Evolutionary conservation across 2,329 filamentous ascomycete genomes (phyloP).

Genomic region (Rugonectria rugulosa): DNA sequence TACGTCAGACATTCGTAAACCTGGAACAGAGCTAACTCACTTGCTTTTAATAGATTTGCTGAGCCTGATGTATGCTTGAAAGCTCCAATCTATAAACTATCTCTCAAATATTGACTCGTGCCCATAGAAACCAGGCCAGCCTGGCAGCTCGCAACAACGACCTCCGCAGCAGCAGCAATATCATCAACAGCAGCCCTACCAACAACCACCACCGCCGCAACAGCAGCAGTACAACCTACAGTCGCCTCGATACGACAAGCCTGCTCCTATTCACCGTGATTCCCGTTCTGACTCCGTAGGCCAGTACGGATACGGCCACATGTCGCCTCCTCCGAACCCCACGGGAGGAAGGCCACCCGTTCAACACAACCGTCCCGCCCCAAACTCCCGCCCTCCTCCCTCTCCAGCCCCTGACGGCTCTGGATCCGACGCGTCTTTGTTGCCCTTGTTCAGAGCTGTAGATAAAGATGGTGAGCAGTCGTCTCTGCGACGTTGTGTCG

Average conservation of each 20-base stretch:
- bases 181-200: constrained; percentile 28
- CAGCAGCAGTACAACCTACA: constrained; percentile 22
- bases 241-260: constrained; percentile 57
- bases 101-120: constrained; percentile 24
- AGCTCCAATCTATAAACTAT: neutral
- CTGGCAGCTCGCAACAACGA: constrained; percentile 35
- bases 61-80: constrained; percentile 70
- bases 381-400: constrained; percentile 69
- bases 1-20: constrained; percentile 14
- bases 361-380: constrained; percentile 58
- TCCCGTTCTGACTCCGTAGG: constrained; percentile 36
- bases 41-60: constrained; percentile 63
- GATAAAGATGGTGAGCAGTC: constrained; percentile 78
- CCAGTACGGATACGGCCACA: constrained; percentile 51
- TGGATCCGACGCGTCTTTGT: constrained; percentile 63
- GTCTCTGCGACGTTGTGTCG: neutral
- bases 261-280: constrained; percentile 47
- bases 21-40: constrained; percentile 35
- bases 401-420: constrained; percentile 64
- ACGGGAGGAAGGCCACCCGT: constrained; percentile 50
- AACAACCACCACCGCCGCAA: constrained; percentile 47
- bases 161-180: constrained; percentile 41
- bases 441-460: constrained; percentile 87
- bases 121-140: constrained; percentile 47
- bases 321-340: constrained; percentile 59